Conservation (phyloP, 2,329 filamentous ascomycete species). For the Aspergillus vadensis region DNA sequence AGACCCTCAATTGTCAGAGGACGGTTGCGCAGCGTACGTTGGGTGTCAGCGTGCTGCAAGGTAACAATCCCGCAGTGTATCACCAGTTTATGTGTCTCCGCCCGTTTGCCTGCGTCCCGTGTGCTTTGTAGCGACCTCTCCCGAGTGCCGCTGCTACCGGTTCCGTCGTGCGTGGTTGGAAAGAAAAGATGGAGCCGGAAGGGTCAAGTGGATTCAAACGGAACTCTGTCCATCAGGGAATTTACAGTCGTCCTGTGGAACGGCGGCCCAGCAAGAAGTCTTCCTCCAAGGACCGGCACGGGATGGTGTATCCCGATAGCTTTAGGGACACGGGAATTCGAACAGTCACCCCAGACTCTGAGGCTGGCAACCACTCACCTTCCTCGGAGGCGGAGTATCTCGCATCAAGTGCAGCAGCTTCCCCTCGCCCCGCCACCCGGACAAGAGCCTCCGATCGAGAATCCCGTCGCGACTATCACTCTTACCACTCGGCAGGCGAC, state of each 20-base stretch:
- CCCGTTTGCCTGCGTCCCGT: slow-evolving; percentile 27
- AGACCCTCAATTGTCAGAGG: slow-evolving; percentile 37
- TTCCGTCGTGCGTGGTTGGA: slow-evolving; percentile 24
- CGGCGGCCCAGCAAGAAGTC: slow-evolving; percentile 51
- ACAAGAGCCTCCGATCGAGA: slow-evolving; percentile 38
- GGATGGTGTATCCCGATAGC: slow-evolving; percentile 49
- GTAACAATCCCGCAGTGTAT: slow-evolving; percentile 25
- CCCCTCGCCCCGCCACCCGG: slow-evolving; percentile 40
- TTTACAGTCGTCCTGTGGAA: slow-evolving; percentile 45
- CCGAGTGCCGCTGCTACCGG: slow-evolving; percentile 26
- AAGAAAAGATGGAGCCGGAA: slow-evolving; percentile 44
- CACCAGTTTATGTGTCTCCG: slow-evolving; percentile 24
- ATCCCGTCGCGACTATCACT: slow-evolving; percentile 32
- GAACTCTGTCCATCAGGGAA: slow-evolving; percentile 42
- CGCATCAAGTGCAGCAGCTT: slow-evolving; percentile 35
- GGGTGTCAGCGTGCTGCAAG: slow-evolving; percentile 26
- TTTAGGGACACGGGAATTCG: slow-evolving; percentile 49
- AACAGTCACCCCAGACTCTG: slow-evolving; percentile 50
- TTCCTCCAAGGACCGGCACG: slow-evolving; percentile 50
- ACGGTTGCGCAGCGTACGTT: slow-evolving; percentile 32
- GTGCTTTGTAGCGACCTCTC: slow-evolving; percentile 29
- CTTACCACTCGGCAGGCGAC: slow-evolving; percentile 34
- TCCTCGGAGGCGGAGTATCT: slow-evolving; percentile 41
- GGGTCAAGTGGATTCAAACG: slow-evolving; percentile 44
- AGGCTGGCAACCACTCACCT: slow-evolving; percentile 40